Base-by-base conservation (phyloP, 1,284 basidiomycete genomes). In the Cutaneotrichosporon daszewskae region DNA sequence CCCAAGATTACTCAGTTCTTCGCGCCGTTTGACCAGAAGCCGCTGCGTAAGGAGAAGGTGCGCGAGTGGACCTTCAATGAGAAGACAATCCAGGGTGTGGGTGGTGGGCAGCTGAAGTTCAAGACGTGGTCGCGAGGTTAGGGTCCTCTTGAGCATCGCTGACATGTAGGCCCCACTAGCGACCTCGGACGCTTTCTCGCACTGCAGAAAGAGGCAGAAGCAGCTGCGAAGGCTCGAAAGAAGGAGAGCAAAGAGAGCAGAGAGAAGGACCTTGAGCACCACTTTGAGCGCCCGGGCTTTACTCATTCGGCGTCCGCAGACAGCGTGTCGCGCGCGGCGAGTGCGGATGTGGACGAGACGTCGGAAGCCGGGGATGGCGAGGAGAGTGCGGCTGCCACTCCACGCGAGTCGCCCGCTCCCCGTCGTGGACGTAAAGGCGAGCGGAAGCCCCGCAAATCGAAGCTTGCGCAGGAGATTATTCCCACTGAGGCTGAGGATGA, bases 391-490 rank as follows among this genome's bases (percentile, higher is more conserved):
- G 32, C 31, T 5, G 42, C 40, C 7, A 45, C 34, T 19, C 26
- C 39, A 11, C 36, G 33, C 32, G 42, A 44, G 29, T 36, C 38
- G 14, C 47, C 51, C 11, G 40, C 34, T 13, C 52, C 51, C 16
- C 27, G 33, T 26, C 41, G 37, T 27, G 37, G 43, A 12, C 40
- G 42, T 14, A 45, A 32, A 14, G 43, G 47, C 37, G 40, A 34
- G 22, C 33, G 39, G 26, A 52, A 54, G 39, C 62, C 62, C 14
- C 55, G 59, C 36, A 68, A 67, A 43, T 59, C 56, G 17, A 66
- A 66, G 44, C 53, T 69, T 39, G 65, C 59, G 10, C 60, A 69
- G 37, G 66, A 69, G 57, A 63, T 69, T 22, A 51, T 59, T 10
- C 55, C 54, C 17, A 43, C 36, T 29, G 56, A 48, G 19, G 26